phyloP scores from a whole-genome alignment of 1,284 basidiomycete genomes.

The Malassezia cuniculi region DNA sequence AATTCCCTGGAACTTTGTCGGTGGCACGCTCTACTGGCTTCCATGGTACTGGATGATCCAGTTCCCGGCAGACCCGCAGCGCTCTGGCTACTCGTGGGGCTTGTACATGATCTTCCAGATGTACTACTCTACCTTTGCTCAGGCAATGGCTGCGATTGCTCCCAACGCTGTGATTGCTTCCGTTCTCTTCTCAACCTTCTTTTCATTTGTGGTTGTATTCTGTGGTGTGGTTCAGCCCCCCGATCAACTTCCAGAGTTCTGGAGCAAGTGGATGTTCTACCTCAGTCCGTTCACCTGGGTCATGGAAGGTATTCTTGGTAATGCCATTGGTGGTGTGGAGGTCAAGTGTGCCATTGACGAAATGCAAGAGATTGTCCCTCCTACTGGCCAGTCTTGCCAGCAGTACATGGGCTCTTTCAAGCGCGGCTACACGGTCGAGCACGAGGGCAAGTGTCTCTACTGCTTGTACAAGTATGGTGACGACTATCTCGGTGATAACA shows the following conservation, averaged over 20 bases:
- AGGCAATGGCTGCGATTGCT: conserved; percentile 32
- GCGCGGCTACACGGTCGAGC: conserved; percentile 21
- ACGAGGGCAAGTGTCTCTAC: conserved; percentile 45
- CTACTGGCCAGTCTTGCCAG: conserved; percentile 21
- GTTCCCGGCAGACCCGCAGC: conserved; percentile 18
- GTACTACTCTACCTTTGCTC: conserved; percentile 33
- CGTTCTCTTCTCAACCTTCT: conserved; percentile 38
- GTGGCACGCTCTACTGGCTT: conserved; percentile 39
- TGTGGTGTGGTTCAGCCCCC: conserved; percentile 40
- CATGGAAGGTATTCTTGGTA: conserved; percentile 28
- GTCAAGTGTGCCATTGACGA: conserved; percentile 27
- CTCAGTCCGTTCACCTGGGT: conserved; percentile 35
- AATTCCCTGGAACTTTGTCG: conserved; percentile 34
- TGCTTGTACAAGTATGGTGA: conserved; percentile 53
- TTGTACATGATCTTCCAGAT: conserved; percentile 27
- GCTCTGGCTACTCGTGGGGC: conserved; percentile 34
- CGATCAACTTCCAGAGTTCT: conserved; percentile 23
- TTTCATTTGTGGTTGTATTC: conserved; percentile 45
- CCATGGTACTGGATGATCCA: conserved; percentile 35
- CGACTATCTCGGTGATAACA: conserved; percentile 47
- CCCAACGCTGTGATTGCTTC: conserved; percentile 36
- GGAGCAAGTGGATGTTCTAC: conserved; percentile 23
- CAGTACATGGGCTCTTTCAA: conserved; percentile 22
- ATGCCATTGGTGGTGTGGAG: conserved; percentile 25
- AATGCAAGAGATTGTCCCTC: conserved; percentile 25